Evolutionary conservation across 352 stramenopile genomes (phyloP), one percentile per base, ranked within the genome.

Genomic region (Phytopythium ostracodes): DNA sequence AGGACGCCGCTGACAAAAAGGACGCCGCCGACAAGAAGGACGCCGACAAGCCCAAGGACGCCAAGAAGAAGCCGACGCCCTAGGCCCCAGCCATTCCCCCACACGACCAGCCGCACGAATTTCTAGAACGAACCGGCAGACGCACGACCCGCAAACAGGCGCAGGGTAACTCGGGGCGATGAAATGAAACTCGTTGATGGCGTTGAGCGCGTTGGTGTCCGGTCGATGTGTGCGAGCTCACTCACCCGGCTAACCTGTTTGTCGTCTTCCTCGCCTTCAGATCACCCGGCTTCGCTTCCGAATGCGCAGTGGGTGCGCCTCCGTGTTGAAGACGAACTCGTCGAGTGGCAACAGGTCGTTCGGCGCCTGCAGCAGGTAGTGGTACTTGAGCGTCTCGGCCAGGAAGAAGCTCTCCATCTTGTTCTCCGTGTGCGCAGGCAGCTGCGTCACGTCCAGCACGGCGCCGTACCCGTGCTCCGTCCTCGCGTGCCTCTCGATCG

Each of bases 321-420:
- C 95, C 3, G 96, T 98, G 75, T 98, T 99, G 76, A 99, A 97
- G 1, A 98, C 91, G 64, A 96, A 94, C 66, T 98, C 89, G 63
- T 98, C 88, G n/a, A 99, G 71, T 6, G 97, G 75, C 60, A 97
- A 74, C 22, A 91, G 54, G 46, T 83, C 68, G 31, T 90, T 79
- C 12, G 88, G 77, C 6, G 72, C 76, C 70, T 98, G 90, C 11
- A 99, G 78, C 53, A 99, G 75, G 72, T 98, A 99, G 35, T 98
- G 75, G 66, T 99, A 99, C 82, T 99, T 99, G 47, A 99, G 77
- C 31, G 97, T 99, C 81, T 99, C 98, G 15, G 97, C 96, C 36
- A 99, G 66, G 72, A 99, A 99, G 75, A 99, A 99, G 55, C 87
- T 98, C 75, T 99, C 96, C 96, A 99, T 98, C 60, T 94, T 89